Evolutionary conservation across 2,329 filamentous ascomycete species (phyloP).

Genomic region (Paracoccidioides brasiliensis): DNA sequence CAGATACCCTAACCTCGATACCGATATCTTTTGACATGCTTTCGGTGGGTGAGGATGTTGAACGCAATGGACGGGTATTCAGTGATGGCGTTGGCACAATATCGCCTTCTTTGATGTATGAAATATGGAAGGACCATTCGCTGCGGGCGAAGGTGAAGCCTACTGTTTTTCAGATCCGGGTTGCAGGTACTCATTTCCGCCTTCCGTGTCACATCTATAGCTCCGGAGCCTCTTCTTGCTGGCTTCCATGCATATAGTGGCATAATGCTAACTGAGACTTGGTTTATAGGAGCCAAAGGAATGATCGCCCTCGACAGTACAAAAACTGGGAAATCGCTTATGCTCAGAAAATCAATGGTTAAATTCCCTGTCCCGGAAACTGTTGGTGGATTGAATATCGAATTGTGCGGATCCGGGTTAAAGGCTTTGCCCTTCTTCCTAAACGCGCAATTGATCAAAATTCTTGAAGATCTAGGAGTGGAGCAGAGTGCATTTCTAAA

Average conservation of each 20-base stretch:
- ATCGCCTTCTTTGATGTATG: slow-evolving; percentile 45
- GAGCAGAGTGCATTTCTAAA: slow-evolving; percentile 45
- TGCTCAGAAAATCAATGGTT: slow-evolving; percentile 60
- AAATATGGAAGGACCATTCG: slow-evolving; percentile 41
- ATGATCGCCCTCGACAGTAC: slow-evolving; percentile 59
- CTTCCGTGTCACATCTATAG: not conserved
- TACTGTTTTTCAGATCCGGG: slow-evolving; percentile 54
- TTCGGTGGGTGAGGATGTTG: slow-evolving; percentile 18
- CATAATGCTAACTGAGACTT: not conserved
- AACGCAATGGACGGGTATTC: slow-evolving; percentile 46
- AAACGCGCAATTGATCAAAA: slow-evolving; percentile 74
- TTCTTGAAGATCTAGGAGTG: slow-evolving; percentile 65
- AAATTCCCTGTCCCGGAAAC: slow-evolving; percentile 57
- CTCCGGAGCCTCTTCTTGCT: not conserved
- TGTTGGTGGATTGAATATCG: slow-evolving; percentile 11
- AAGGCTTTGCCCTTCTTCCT: slow-evolving; percentile 56
- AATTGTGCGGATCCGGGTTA: slow-evolving; percentile 39
- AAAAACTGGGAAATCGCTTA: slow-evolving; percentile 45
- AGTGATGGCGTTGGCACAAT: slow-evolving; percentile 71
- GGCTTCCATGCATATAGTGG: not conserved
- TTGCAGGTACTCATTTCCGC: slow-evolving; percentile 37
- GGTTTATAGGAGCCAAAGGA: slow-evolving; percentile 52
- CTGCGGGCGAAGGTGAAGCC: slow-evolving; percentile 14
- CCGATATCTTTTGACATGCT: slow-evolving; percentile 25
- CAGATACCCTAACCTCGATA: slow-evolving; percentile 57